Conservation (phyloP, 1,284 basidiomycete genomes). For the Waitea zeae region DNA sequence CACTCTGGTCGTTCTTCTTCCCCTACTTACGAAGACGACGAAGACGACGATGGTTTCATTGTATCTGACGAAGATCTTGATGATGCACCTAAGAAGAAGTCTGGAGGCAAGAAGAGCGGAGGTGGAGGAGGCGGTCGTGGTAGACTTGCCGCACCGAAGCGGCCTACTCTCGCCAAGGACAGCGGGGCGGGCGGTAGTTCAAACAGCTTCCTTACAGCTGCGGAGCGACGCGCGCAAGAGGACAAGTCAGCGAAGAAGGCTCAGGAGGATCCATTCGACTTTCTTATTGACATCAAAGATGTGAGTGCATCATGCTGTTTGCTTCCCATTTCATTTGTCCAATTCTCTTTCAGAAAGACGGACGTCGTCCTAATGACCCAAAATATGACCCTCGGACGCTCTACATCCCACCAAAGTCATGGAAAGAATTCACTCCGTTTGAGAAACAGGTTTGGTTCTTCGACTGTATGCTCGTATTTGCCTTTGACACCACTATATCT, state of each 20-base stretch:
- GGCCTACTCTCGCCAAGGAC: conserved; percentile 14
- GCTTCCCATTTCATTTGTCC: neutral
- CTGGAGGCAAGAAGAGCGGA: conserved; percentile 17
- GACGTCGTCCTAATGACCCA: conserved; percentile 60
- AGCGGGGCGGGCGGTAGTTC: conserved; percentile 12
- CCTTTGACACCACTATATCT: neutral
- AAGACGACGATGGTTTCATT: neutral
- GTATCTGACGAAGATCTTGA: conserved; percentile 14
- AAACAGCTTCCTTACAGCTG: conserved; percentile 62
- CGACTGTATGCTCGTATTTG: neutral
- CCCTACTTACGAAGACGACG: conserved; percentile 1
- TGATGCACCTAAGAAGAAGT: conserved; percentile 10
- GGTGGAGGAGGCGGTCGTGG: too few relatives aligned
- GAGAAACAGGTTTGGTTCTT: conserved; percentile 70
- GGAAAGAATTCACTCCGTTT: conserved; percentile 86
- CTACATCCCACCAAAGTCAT: conserved; percentile 63
- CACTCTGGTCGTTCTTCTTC: neutral
- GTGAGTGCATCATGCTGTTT: conserved; percentile 20
- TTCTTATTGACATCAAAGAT: conserved; percentile 65
- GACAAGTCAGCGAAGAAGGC: conserved; percentile 75
- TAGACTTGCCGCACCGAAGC: conserved; percentile 9
- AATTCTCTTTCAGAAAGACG: conserved; percentile 49
- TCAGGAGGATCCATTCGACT: conserved; percentile 68
- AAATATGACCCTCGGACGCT: conserved; percentile 92
- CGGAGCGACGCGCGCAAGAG: conserved; percentile 62